Percentiles rank a stretch among this genome's conserved stretches.
Evolutionary conservation across 1,284 basidiomycete species (phyloP).

Genomic region (Rhodotorula sp.): DNA sequence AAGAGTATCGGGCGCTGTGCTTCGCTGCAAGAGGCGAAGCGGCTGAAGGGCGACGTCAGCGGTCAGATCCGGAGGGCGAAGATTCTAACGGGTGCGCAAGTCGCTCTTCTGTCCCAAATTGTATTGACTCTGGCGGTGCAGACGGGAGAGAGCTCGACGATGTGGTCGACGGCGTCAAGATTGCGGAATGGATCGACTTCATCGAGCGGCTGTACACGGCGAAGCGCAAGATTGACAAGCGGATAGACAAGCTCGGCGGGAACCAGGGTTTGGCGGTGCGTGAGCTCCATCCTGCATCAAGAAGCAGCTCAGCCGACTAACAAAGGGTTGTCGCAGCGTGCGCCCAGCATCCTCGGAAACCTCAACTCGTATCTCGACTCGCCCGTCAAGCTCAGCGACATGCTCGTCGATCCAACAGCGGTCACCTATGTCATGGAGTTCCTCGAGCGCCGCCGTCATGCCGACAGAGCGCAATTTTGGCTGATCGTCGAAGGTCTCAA

Average conservation of each 20-base stretch:
- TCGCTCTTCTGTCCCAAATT: background rate
- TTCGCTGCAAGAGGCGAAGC: conserved; percentile 78
- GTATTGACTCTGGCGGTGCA: background rate
- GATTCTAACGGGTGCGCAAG: conserved; percentile 50
- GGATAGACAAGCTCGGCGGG: conserved; percentile 74
- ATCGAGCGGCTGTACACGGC: conserved; percentile 83
- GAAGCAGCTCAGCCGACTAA: too few relatives aligned
- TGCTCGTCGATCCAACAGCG: conserved; percentile 81
- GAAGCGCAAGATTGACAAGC: conserved; percentile 76
- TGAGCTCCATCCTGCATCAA: too few relatives aligned
- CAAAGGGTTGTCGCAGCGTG: conserved; percentile 9
- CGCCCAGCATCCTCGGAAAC: background rate
- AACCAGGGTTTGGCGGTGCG: background rate
- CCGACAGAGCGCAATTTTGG: conserved; percentile 92
- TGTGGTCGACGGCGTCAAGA: conserved; percentile 67
- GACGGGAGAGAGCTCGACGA: conserved; percentile 54
- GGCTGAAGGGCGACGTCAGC: conserved; percentile 85
- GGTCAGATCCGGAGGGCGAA: conserved; percentile 79
- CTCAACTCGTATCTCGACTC: background rate
- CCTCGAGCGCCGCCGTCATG: conserved; percentile 84
- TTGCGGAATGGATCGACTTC: conserved; percentile 61
- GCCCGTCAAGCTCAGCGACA: conserved; percentile 58
- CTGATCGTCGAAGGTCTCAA: conserved; percentile 95
- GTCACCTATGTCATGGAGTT: conserved; percentile 96
- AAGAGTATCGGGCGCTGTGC: conserved; percentile 76